These are phyloP conservation scores for Elongisporangium senticosum DNA, from an alignment of 352 stramenopile species.

Conservation along the genomic window DNA sequence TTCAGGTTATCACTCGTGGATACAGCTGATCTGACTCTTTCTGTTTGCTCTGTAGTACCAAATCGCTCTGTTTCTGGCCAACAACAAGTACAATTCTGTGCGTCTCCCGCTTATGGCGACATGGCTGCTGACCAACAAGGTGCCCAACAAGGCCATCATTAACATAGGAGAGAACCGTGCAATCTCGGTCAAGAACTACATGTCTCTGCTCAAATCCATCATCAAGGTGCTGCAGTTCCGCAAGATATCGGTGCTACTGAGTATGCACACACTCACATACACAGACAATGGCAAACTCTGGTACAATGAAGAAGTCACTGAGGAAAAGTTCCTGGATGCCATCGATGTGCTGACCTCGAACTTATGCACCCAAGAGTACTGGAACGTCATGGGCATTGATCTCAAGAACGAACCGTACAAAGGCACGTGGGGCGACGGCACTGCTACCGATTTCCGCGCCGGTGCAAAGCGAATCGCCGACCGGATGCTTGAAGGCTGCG, in stretches of 20 bases:
- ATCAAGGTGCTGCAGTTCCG: slow-evolving; percentile 47
- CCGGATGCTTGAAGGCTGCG: slow-evolving; percentile 58
- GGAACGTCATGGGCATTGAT: slow-evolving; percentile 71
- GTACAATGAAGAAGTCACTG: slow-evolving; percentile 34
- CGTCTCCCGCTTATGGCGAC: slow-evolving; percentile 58
- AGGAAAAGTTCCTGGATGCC: slow-evolving; percentile 36
- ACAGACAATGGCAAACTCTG: slow-evolving; percentile 35
- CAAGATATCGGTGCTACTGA: slow-evolving; percentile 52
- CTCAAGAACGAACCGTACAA: slow-evolving; percentile 56
- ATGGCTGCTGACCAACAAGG: slow-evolving; percentile 57
- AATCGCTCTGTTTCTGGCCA: slow-evolving; percentile 55
- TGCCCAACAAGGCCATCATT: slow-evolving; percentile 35
- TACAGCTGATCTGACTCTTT: neutral
- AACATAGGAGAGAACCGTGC: slow-evolving; percentile 57
- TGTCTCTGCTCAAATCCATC: slow-evolving; percentile 43
- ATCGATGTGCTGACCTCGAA: slow-evolving; percentile 40
- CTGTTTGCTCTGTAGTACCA: slow-evolving; percentile 29
- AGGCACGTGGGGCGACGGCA: slow-evolving; percentile 45
- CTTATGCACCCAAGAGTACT: slow-evolving; percentile 58
- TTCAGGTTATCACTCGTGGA: neutral
- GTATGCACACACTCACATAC: slow-evolving; percentile 54
- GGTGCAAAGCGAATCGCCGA: slow-evolving; percentile 46
- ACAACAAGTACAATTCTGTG: slow-evolving; percentile 78
- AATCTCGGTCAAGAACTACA: slow-evolving; percentile 45
- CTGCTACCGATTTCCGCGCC: slow-evolving; percentile 34